Conservation (phyloP, 179 eudicot genomes). For the Drosera spatulata region DNA sequence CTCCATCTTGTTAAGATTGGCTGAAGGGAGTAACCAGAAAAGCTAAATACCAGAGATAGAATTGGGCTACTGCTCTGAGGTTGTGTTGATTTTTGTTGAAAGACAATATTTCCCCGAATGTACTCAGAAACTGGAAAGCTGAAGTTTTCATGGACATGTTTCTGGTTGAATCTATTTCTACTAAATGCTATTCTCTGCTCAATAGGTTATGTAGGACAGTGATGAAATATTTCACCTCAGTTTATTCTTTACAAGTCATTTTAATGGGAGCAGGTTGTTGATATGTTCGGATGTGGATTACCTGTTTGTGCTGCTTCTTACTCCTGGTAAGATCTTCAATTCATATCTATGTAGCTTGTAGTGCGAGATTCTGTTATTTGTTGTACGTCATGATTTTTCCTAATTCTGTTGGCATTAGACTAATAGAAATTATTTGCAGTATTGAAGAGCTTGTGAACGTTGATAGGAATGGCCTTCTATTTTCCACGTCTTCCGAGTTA, state of each 20-base stretch:
- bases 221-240: neutral
- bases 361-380: neutral
- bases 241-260: neutral
- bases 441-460: constrained; percentile 92
- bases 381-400: neutral
- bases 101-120: neutral
- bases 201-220: no score
- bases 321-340: constrained; percentile 56
- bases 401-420: neutral
- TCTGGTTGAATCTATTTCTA: no score
- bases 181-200: no score
- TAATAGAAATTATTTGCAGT: constrained; percentile 24
- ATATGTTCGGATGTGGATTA: constrained; percentile 98
- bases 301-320: constrained; percentile 99
- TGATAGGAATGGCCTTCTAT: constrained; percentile 81
- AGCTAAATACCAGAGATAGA: no score
- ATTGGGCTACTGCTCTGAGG: neutral
- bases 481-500: constrained; percentile 88
- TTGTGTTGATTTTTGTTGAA: neutral
- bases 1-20: no score
- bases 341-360: neutral
- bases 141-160: neutral
- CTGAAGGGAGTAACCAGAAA: no score
- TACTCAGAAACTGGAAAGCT: neutral
- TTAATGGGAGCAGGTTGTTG: constrained; percentile 60